A percentile compares a stretch with the other conserved stretches of the same genome.
These are phyloP conservation scores for Cymodocea nodosa DNA, from an alignment of 116 monocot species.

Conservation along the genomic window DNA sequence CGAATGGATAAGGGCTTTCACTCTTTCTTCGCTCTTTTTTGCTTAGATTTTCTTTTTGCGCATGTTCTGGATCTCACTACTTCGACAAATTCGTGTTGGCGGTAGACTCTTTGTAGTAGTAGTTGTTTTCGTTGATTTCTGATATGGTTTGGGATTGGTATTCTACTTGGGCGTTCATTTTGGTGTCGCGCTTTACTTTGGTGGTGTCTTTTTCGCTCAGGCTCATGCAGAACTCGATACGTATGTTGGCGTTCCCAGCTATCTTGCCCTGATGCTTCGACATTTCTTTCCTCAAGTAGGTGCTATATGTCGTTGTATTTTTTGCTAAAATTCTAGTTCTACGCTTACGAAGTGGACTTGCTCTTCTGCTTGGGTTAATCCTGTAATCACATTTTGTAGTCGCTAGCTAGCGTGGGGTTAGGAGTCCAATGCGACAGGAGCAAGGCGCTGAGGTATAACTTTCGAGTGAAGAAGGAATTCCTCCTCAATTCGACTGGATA, in stretches of 20 bases:
- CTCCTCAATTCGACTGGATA: conserved; percentile 33
- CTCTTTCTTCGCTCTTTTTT: too few species aligned
- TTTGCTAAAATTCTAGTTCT: conserved; percentile 19
- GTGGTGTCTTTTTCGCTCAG: conserved; percentile 14
- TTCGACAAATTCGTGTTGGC: too few species aligned
- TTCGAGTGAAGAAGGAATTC: conserved; percentile 63
- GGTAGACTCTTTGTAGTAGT: too few species aligned
- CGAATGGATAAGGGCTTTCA: too few species aligned
- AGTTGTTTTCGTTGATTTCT: too few species aligned
- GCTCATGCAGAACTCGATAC: conserved; percentile 82
- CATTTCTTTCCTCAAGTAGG: conserved; percentile 54
- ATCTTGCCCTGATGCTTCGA: conserved; percentile 48
- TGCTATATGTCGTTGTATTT: neutral
- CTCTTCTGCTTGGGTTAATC: neutral
- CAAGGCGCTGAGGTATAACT: conserved; percentile 27
- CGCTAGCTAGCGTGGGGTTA: conserved; percentile 44
- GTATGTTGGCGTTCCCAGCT: conserved; percentile 31
- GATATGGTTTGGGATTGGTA: too few species aligned
- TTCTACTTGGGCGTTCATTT: too few species aligned
- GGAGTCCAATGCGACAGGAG: conserved; percentile 37
- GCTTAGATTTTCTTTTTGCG: too few species aligned
- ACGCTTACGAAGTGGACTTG: neutral
- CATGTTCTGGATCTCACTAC: too few species aligned
- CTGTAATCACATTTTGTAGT: conserved; percentile 13
- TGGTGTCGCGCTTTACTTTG: too few species aligned